phyloP scores from a whole-genome alignment of 306 rosid species.

The Casuarina glauca region DNA sequence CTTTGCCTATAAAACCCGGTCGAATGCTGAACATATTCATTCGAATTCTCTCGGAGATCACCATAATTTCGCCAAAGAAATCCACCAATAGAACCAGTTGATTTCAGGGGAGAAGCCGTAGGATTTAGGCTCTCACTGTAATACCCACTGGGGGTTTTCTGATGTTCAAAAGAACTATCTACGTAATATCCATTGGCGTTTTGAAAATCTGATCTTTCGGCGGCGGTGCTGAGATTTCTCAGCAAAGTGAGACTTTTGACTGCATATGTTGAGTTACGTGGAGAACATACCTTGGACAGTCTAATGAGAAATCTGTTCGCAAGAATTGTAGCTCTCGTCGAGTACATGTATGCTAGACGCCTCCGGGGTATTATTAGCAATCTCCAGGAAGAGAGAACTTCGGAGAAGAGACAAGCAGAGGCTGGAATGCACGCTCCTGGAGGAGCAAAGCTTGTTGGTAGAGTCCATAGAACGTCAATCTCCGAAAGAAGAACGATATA shows the following conservation, averaged over 20 bases:
- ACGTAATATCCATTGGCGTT: slow-evolving; percentile 22
- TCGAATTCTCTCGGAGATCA: not conserved
- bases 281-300: slow-evolving; percentile 19
- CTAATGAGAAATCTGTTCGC: slow-evolving; percentile 27
- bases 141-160: slow-evolving; percentile 29
- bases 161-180: slow-evolving; percentile 34
- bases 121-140: slow-evolving; percentile 14
- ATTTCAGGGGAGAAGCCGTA: not conserved
- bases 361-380: not conserved
- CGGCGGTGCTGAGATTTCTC: slow-evolving; percentile 41
- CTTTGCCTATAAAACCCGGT: not conserved
- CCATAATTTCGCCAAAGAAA: not conserved
- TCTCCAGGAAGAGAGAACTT: not conserved
- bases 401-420: not conserved
- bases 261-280: slow-evolving; percentile 6
- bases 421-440: not conserved
- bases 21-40: not conserved
- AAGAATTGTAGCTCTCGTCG: slow-evolving; percentile 27
- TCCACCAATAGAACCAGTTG: not conserved
- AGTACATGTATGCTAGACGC: slow-evolving; percentile 24
- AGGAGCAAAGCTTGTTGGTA: not conserved
- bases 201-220: slow-evolving; percentile 42
- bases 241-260: slow-evolving; percentile 20
- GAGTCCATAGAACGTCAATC: not conserved
- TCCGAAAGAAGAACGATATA: not conserved